These are phyloP conservation scores for Euclidium syriacum DNA, from an alignment of 345 rosid species.

Conservation along the genomic window DNA sequence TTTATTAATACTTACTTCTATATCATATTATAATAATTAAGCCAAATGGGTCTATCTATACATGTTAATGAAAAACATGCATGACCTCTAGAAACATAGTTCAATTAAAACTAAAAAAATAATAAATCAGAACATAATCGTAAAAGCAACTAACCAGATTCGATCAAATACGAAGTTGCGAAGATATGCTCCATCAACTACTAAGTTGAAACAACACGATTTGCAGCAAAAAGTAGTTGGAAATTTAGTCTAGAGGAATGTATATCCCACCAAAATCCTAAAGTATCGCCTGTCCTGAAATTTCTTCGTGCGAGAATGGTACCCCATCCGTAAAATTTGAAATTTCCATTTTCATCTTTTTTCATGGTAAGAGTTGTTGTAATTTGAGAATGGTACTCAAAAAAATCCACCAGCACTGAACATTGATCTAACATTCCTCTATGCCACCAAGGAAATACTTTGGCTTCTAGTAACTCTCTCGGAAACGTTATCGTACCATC, in stretches of 20 bases:
- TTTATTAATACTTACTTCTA: no score
- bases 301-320: neutral
- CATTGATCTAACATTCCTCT: no score
- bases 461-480: neutral
- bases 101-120: no score
- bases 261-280: constrained; percentile 17
- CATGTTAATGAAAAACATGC: no score
- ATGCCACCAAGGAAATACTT: neutral
- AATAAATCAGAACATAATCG: neutral
- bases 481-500: neutral
- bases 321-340: neutral
- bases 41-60: no score
- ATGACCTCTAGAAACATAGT: neutral
- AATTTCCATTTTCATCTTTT: neutral
- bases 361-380: neutral
- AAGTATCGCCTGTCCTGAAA: neutral
- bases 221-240: neutral
- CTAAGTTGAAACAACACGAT: no score
- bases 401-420: neutral
- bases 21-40: no score
- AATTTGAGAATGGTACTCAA: neutral
- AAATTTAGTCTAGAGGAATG: neutral
- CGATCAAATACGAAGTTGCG: neutral
- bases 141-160: neutral
- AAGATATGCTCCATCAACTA: neutral